phyloP scores from a whole-genome alignment of 306 rosid species.

The Parietaria judaica region DNA sequence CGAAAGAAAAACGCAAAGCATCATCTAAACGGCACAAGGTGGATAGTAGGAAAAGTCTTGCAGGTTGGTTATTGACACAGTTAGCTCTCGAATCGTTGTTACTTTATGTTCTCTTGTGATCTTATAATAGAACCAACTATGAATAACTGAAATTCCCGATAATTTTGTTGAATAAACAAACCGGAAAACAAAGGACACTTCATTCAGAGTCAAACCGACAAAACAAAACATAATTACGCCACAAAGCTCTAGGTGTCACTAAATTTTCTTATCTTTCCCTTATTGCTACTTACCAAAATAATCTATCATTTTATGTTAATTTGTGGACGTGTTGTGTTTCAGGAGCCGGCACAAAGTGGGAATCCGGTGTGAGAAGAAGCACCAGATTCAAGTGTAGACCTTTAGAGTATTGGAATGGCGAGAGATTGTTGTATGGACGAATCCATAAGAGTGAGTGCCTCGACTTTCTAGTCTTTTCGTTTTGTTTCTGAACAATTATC shows the following conservation, averaged over 20 bases:
- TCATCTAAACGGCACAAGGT: slow-evolving; percentile 21
- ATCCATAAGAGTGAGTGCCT: slow-evolving; percentile 55
- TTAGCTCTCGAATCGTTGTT: not conserved
- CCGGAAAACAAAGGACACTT: no score
- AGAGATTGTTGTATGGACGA: slow-evolving; percentile 64
- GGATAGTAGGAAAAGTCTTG: slow-evolving; percentile 53
- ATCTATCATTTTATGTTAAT: not conserved
- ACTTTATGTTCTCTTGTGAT: not conserved
- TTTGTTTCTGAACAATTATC: not conserved
- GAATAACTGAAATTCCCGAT: no score
- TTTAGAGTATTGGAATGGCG: slow-evolving; percentile 89
- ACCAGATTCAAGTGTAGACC: slow-evolving; percentile 76
- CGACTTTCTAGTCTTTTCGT: not conserved
- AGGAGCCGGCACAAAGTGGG: slow-evolving; percentile 63
- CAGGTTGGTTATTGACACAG: slow-evolving; percentile 31
- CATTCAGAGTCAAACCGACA: no score
- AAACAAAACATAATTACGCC: no score
- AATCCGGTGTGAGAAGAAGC: slow-evolving; percentile 69
- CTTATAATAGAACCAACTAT: no score
- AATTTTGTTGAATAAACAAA: no score
- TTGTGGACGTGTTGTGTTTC: slow-evolving; percentile 4
- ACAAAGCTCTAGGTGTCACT: no score
- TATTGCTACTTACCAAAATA: not conserved
- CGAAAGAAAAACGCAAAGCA: slow-evolving; percentile 28
- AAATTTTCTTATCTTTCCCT: not conserved